Evolutionary conservation across 768 basidiomycete species (phyloP).

Genomic region (Amanita fuliginea): DNA sequence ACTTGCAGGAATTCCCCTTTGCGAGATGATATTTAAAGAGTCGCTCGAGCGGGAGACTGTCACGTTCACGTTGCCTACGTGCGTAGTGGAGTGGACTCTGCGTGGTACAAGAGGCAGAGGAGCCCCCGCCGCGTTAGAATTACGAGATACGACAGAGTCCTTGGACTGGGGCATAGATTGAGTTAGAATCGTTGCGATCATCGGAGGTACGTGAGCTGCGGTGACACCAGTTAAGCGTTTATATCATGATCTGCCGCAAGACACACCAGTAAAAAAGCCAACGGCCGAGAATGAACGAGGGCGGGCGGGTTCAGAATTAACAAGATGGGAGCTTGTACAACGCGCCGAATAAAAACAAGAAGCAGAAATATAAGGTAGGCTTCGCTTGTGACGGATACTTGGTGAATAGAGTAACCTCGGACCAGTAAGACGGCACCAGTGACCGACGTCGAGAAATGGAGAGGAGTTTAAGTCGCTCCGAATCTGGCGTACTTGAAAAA

Average conservation of each 20-base stretch:
- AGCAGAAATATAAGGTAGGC: neutral
- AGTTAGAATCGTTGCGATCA: constrained; percentile 33
- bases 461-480: neutral
- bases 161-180: constrained; percentile 24
- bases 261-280: neutral
- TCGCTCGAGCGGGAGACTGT: neutral
- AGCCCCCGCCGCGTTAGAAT: constrained; percentile 43
- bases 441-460: neutral
- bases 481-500: neutral
- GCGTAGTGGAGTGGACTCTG: constrained; percentile 20
- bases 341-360: neutral
- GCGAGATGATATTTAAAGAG: neutral
- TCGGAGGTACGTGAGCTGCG: constrained; percentile 11
- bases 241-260: neutral
- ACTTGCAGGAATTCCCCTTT: constrained; percentile 8
- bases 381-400: neutral
- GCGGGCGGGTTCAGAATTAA: neutral
- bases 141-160: constrained; percentile 21
- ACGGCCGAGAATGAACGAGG: neutral
- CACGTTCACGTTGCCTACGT: neutral
- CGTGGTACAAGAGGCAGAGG: constrained; percentile 60
- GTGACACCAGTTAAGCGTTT: neutral
- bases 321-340: neutral
- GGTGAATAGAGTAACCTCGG: constrained; percentile 1
- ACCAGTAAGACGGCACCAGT: neutral